phyloP scores from a whole-genome alignment of 1,284 basidiomycete species.

The Jaminaea rosea region DNA sequence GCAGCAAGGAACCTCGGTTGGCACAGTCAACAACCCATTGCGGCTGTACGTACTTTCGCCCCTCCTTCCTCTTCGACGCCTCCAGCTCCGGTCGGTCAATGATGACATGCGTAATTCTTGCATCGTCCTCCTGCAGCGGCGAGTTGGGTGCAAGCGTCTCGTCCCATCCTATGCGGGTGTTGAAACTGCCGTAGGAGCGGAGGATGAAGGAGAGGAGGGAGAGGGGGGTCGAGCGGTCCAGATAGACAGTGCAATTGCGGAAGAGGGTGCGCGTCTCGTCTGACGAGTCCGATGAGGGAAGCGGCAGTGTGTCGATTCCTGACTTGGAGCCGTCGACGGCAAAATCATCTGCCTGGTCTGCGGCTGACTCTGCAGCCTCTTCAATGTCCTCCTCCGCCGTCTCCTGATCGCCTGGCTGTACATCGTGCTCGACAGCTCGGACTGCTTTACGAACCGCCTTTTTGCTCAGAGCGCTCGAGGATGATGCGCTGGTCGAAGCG shows the following conservation, averaged over 20 bases:
- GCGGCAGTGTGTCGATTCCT: constrained; percentile 49
- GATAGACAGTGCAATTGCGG: constrained; percentile 79
- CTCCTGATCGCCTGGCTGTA: constrained; percentile 18
- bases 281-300: constrained; percentile 67
- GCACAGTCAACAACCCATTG: constrained; percentile 98
- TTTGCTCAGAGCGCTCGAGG: not conserved
- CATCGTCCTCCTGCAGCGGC: constrained; percentile 57
- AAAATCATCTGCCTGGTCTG: constrained; percentile 16
- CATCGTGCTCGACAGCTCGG: constrained; percentile 49
- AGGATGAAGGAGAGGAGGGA: constrained; percentile 91
- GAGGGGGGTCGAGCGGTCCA: constrained; percentile 87
- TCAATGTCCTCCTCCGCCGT: constrained; percentile 12
- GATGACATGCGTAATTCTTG: constrained; percentile 85
- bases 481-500: not conserved
- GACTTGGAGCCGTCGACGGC: constrained; percentile 55
- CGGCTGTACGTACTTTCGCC: constrained; percentile 84
- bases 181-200: constrained; percentile 69
- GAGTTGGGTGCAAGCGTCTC: constrained; percentile 74
- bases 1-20: constrained; percentile 73
- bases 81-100: constrained; percentile 69
- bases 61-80: constrained; percentile 31
- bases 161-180: constrained; percentile 69
- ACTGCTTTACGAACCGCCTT: constrained; percentile 51
- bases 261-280: constrained; percentile 57
- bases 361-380: constrained; percentile 4